phyloP scores from a whole-genome alignment of 169 alveolate species.

The Eimeria necatrix region DNA sequence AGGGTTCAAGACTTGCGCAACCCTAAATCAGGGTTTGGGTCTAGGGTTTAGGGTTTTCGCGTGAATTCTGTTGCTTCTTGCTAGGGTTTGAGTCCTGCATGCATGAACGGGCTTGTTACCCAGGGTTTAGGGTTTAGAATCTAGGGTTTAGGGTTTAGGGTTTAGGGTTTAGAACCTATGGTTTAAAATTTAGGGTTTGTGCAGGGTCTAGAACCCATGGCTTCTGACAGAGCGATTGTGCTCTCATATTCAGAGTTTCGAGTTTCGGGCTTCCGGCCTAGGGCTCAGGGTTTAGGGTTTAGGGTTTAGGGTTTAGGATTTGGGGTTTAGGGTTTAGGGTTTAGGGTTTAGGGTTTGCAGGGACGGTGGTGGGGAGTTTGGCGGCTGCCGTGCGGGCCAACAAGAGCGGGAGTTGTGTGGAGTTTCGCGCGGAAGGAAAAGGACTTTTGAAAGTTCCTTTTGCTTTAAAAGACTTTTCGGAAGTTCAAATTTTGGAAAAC shows the following conservation, averaged over 20 bases:
- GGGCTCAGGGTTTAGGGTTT: not conserved
- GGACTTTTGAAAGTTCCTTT: slow-evolving; percentile 70
- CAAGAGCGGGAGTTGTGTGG: slow-evolving; percentile 83
- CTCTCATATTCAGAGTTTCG: not conserved
- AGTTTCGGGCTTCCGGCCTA: not conserved
- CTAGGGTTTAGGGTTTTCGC: too few species aligned
- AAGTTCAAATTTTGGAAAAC: slow-evolving; percentile 77
- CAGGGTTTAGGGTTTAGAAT: not conserved
- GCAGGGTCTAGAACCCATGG: too few species aligned
- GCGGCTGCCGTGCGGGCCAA: slow-evolving; percentile 79
- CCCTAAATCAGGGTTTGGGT: too few species aligned
- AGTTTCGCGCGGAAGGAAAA: slow-evolving; percentile 86
- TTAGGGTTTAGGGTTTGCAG: not conserved
- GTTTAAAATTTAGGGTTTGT: too few species aligned
- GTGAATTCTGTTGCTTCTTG: too few species aligned
- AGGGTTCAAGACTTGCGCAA: too few species aligned
- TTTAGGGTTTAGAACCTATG: not conserved
- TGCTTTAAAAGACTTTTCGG: slow-evolving; percentile 40
- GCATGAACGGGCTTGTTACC: too few species aligned
- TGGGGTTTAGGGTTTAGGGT: not conserved
- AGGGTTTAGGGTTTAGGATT: not conserved
- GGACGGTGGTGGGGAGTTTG: slow-evolving; percentile 76
- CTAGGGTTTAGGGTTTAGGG: slow-evolving; percentile 4
- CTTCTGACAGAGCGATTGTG: not conserved
- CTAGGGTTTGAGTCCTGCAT: too few species aligned